phyloP scores from a whole-genome alignment of 768 basidiomycete species.

The Boletus eberwhitei region DNA sequence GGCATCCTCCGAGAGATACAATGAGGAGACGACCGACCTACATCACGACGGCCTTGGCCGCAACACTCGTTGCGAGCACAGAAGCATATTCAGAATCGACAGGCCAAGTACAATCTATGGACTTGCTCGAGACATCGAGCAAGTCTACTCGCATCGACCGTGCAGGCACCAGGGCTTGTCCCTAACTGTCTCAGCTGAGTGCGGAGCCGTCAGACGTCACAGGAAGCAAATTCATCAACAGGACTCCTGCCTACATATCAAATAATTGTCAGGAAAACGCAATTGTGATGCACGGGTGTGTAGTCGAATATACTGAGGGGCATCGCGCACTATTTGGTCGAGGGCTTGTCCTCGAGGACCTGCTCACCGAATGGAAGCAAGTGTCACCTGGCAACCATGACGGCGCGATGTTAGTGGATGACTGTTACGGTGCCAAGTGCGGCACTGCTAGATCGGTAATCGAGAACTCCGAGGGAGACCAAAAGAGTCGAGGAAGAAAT shows the following conservation, averaged over 20 bases:
- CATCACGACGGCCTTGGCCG: not conserved
- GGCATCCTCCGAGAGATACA: slow-evolving; percentile 8
- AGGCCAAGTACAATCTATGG: not conserved
- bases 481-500: not conserved
- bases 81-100: not conserved
- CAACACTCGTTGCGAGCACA: not conserved
- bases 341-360: not conserved
- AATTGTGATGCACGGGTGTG: not conserved
- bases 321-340: slow-evolving; percentile 1
- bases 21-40: not conserved
- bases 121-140: not conserved
- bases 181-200: slow-evolving; percentile 9
- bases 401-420: not conserved
- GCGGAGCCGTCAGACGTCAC: slow-evolving; percentile 1
- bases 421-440: not conserved
- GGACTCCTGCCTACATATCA: not conserved
- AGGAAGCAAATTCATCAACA: slow-evolving; percentile 2
- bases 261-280: slow-evolving; percentile 1
- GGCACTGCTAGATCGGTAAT: not conserved
- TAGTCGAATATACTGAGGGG: not conserved
- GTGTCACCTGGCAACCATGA: slow-evolving; percentile 8
- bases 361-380: not conserved
- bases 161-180: slow-evolving; percentile 3
- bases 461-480: not conserved
- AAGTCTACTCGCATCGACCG: not conserved